Base-by-base conservation (phyloP, 345 rosid genomes). In the Angophora floribunda region DNA sequence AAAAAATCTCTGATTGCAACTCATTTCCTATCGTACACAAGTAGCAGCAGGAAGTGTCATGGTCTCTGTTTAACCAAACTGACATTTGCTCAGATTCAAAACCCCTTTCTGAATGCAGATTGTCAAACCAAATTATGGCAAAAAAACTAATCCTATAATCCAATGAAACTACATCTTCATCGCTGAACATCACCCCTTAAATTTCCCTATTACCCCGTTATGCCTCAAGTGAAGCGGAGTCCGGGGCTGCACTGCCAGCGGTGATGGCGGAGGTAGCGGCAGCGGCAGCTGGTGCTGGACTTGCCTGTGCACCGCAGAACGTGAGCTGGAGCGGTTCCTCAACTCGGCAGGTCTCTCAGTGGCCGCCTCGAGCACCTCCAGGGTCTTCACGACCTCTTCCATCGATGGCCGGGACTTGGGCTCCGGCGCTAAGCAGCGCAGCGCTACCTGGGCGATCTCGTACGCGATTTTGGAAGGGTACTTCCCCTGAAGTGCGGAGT, bases 391-490 rank as follows among this genome's bases (percentile, higher is more conserved):
- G 51, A 96, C 99, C 91, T 95, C 97, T 91, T 90, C 94, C 99
- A 97, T 97, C 1, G 97, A 93, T 7, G 99, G 99, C 24, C 99
- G 95, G 87, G 94, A 61, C 91, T 91, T 95, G 4, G 94, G 98
- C 59, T 97, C 98, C 0, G 91, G 32, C 89, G 87, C 97, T 6
- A 97, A 91, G 87, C 99, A 97, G 45, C 85, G 94, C 32, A 94
- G 88, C 82, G 99, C 93, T 24, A 97, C 96, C 85, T 93, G 95
- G 85, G 98, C 97, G 9, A 96, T 90, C 92, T 90, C 91, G 57
- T 88, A 91, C 26, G 93, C 96, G 10, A 95, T 89, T 89, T 92
- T 94, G 7, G 93, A 92, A 55, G 98, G 96, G 91, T 95, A 97
- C 67, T 89, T 93, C 79, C 99, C 98, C 90, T 96, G 94, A 55